Conservation (phyloP, 768 basidiomycete genomes). For the Filobasidium floriforme region DNA sequence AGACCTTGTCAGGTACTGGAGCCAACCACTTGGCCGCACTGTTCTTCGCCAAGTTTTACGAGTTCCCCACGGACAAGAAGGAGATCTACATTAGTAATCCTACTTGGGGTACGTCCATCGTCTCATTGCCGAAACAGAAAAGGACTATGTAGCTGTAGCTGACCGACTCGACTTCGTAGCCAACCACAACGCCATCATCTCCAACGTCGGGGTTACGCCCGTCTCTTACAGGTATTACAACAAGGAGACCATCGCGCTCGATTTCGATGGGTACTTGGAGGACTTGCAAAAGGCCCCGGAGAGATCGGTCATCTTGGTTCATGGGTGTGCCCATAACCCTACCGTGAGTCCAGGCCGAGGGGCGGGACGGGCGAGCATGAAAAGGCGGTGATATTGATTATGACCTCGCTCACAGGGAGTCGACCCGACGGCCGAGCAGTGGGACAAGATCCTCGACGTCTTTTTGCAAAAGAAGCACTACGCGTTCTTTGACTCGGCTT, state of each 20-base stretch:
- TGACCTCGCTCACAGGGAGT: constrained; percentile 60
- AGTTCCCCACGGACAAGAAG: constrained; percentile 53
- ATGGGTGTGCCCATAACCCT: constrained; percentile 94
- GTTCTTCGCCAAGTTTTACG: constrained; percentile 75
- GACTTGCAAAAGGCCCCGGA: constrained; percentile 57
- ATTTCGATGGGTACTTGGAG: constrained; percentile 61
- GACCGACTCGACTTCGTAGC: no score
- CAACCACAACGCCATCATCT: constrained; percentile 82
- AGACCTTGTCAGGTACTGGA: constrained; percentile 93
- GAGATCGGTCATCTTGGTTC: constrained; percentile 75
- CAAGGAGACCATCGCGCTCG: constrained; percentile 77
- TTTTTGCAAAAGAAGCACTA: constrained; percentile 69
- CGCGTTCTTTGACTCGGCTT: constrained; percentile 90
- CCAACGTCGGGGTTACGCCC: constrained; percentile 75
- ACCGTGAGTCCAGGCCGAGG: constrained; percentile 47
- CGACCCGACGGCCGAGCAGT: constrained; percentile 82
- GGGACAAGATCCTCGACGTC: constrained; percentile 66
- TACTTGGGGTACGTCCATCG: constrained; percentile 82
- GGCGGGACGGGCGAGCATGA: no score
- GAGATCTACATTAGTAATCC: constrained; percentile 77
- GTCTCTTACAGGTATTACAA: constrained; percentile 84
- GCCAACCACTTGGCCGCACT: constrained; percentile 87
- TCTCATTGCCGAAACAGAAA: no score
- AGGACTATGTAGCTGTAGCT: no score
- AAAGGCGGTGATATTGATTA: not conserved